These are phyloP conservation scores for Arbutus unedo DNA, from an alignment of 148 eudicot genomes.

Conservation along the genomic window DNA sequence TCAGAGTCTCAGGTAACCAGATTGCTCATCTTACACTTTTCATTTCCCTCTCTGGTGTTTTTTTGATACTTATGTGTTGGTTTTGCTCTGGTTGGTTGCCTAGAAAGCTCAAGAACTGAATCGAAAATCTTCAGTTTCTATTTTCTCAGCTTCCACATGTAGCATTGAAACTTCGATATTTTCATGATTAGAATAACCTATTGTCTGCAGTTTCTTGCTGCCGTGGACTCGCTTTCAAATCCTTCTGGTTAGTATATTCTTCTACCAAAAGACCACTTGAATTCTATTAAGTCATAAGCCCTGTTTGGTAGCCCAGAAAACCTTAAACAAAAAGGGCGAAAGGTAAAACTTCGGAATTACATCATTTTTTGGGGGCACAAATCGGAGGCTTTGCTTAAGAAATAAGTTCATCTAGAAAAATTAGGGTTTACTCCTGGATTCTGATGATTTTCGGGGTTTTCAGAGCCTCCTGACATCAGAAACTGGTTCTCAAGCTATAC, in stretches of 20 bases:
- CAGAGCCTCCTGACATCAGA: constrained; percentile 61
- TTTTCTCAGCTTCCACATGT: not conserved
- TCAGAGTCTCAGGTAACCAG: constrained; percentile 13
- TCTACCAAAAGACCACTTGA: not conserved
- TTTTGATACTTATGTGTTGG: not conserved
- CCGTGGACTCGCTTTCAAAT: constrained; percentile 4
- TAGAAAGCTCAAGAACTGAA: not conserved
- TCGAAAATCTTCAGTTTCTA: not conserved
- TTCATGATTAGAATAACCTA: not conserved
- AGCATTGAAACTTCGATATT: not conserved
- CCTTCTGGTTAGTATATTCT: not conserved
- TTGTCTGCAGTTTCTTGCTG: not conserved
- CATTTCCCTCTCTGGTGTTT: not conserved
- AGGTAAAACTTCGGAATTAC: no score
- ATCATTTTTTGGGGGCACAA: no score
- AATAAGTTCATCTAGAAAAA: no score
- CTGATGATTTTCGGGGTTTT: constrained; percentile 7
- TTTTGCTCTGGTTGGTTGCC: constrained; percentile 15
- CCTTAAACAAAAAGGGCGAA: no score
- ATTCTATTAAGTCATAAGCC: not conserved
- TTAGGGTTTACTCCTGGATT: no score
- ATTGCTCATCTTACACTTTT: not conserved
- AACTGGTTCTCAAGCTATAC: constrained; percentile 79
- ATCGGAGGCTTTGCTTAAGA: no score
- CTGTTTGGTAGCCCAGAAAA: not conserved